Base-by-base conservation (phyloP, 176 grass and related monocot species). In the Metroxylon sagu region DNA sequence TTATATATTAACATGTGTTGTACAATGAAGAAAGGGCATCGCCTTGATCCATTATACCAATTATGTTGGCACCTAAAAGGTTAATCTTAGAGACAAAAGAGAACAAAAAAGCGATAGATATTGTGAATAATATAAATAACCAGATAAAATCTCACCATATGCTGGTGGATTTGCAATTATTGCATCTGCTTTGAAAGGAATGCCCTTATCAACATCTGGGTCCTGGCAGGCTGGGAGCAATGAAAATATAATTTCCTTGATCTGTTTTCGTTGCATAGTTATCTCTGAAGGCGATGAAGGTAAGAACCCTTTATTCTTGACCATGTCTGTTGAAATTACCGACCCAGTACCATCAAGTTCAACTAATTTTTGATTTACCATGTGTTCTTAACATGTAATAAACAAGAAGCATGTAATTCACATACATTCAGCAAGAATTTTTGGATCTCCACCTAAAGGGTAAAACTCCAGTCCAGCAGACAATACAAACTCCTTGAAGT, bases 281-380 rank as follows among this genome's bases (percentile, higher is more conserved):
- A 98, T 89, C 77, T 98, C 94, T 27, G 88, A 98, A 50, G 88
- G 88, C 6, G 76, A 57, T 15, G 94, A 98, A 61, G 93, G 93
- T 14, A 98, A 76, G 48, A 98, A 98, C 18, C 93, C 93, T 83
- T 98, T 98, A 54, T 98, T 92, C 79, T 92, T 98, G 27, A 98
- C 93, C 93, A 98, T 93, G 53, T 98, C 93, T 93, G 73, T 58
- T 72, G 58, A 60, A 78, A 39, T 84, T 62, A 66, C 48, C 29
- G 72, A 68, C 49, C 3, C 5, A 18, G 35, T 43, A 43, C 35
- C 3, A 43, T 43, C 35, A 43, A 43, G 8, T 43, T 12, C 1
- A 7, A 43, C 12, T 43, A 12, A 43, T 43, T 43, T 43, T 43
- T 16, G 15, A 2, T 63, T n/a, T 19, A 28, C 18, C 25, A 51